Evolutionary conservation across 2,329 filamentous ascomycete genomes (phyloP).

Genomic region (Aspergillus sergii): DNA sequence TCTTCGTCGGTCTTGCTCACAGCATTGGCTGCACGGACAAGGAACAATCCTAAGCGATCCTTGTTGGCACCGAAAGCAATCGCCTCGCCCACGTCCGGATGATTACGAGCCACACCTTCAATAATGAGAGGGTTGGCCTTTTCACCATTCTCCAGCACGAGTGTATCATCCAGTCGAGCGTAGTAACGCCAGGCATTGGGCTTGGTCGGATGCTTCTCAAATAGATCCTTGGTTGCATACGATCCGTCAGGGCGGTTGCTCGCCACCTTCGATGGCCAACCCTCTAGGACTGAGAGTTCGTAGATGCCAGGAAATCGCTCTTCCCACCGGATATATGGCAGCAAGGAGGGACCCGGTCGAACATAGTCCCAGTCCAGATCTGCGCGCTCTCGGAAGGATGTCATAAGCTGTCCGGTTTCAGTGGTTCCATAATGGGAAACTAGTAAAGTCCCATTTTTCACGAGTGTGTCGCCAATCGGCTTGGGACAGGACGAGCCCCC

Average conservation of each 20-base stretch:
- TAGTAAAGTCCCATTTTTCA: slow-evolving; percentile 57
- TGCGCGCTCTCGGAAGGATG: slow-evolving; percentile 55
- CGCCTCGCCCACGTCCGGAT: slow-evolving; percentile 57
- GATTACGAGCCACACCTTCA: slow-evolving; percentile 58
- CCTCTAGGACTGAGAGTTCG: slow-evolving; percentile 39
- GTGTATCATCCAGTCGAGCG: slow-evolving; percentile 49
- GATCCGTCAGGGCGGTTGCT: slow-evolving; percentile 51
- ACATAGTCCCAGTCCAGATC: slow-evolving; percentile 66
- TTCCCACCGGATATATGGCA: slow-evolving; percentile 46
- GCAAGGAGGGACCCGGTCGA: slow-evolving; percentile 43
- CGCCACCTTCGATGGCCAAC: slow-evolving; percentile 42
- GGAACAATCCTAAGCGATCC: slow-evolving; percentile 57
- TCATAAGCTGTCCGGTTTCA: slow-evolving; percentile 65
- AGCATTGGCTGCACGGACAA: slow-evolving; percentile 51
- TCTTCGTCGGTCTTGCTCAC: slow-evolving; percentile 47
- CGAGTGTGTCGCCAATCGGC: slow-evolving; percentile 58
- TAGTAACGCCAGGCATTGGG: slow-evolving; percentile 52
- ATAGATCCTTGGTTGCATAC: slow-evolving; percentile 53
- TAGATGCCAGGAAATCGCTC: slow-evolving; percentile 37
- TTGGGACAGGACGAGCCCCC: slow-evolving; percentile 63
- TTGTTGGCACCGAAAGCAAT: slow-evolving; percentile 60
- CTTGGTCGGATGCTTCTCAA: slow-evolving; percentile 45
- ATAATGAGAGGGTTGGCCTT: slow-evolving; percentile 52
- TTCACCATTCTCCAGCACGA: slow-evolving; percentile 54
- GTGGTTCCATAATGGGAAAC: slow-evolving; percentile 62